Percentiles rank a stretch among this genome's conserved stretches.
Evolutionary conservation across 1,139 yeast genomes (phyloP).

Genomic region (Taiozyma sp.): DNA sequence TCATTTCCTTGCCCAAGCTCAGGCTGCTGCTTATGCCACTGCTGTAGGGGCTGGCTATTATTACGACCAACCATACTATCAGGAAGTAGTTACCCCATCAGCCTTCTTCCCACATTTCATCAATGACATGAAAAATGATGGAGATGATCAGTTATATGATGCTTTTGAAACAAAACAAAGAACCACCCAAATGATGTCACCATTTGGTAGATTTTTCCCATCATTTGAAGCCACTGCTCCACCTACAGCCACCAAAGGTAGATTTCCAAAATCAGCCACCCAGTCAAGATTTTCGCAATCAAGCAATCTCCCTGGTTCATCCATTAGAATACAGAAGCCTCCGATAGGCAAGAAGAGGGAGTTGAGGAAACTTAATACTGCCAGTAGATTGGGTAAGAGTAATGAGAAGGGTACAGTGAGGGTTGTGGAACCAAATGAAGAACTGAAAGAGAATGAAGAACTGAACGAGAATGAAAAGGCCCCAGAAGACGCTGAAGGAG

Average conservation of each 20-base stretch:
- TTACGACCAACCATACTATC: slow-evolving; percentile 19
- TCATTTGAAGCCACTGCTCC: slow-evolving; percentile 29
- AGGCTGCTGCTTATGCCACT: slow-evolving; percentile 4
- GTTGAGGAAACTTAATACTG: not conserved
- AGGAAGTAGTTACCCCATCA: not conserved
- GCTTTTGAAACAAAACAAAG: slow-evolving; percentile 5
- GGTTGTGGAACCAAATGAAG: slow-evolving; percentile 4
- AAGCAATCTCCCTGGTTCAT: not conserved
- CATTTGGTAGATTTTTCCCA: slow-evolving; percentile 28
- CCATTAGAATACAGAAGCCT: not conserved
- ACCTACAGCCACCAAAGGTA: slow-evolving; percentile 18
- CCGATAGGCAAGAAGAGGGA: not conserved
- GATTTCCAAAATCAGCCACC: slow-evolving; percentile 3
- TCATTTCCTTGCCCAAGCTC: not conserved
- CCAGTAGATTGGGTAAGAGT: not conserved
- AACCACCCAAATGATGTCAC: slow-evolving; percentile 16
- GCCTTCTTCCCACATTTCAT: slow-evolving; percentile 4
- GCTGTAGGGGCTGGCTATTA: slow-evolving; percentile 20
- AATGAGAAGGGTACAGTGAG: slow-evolving; percentile 1
- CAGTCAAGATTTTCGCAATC: not conserved
- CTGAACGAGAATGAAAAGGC: not conserved
- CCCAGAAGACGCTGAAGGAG: not conserved
- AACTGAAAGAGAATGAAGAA: not conserved
- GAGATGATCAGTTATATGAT: slow-evolving; percentile 20
- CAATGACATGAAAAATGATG: slow-evolving; percentile 7